These are phyloP conservation scores for Panicum miliaceum DNA, from an alignment of 176 grass and related monocot species.

Conservation along the genomic window DNA sequence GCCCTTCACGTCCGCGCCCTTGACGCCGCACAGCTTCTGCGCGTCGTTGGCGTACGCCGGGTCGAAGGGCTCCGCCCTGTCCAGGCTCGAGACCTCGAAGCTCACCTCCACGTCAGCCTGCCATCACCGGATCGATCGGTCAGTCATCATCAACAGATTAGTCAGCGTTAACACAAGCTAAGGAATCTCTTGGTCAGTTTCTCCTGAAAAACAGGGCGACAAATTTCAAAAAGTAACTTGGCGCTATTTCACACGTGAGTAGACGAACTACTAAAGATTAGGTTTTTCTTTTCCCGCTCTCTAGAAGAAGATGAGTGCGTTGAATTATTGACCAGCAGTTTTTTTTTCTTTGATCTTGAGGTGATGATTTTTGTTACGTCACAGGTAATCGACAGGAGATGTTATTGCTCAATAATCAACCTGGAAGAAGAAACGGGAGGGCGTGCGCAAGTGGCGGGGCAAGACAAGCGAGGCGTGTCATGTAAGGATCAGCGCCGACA, in stretches of 20 bases:
- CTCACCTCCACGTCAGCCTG: slow-evolving; percentile 75
- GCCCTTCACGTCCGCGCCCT: slow-evolving; percentile 61
- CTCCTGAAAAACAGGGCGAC: background rate
- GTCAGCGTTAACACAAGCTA: background rate
- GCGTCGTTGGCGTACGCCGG: slow-evolving; percentile 51
- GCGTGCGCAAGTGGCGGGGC: background rate
- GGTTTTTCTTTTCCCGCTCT: too few species aligned
- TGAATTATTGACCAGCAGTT: background rate
- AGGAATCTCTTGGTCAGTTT: background rate
- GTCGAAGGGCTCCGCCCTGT: slow-evolving; percentile 64
- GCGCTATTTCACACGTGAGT: background rate
- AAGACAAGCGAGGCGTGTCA: slow-evolving; percentile 19
- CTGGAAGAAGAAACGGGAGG: too few species aligned
- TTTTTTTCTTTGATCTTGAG: background rate
- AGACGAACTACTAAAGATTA: background rate
- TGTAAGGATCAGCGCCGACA: background rate
- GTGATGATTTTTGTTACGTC: background rate
- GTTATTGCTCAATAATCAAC: too few species aligned
- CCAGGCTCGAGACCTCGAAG: slow-evolving; percentile 57
- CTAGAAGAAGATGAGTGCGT: background rate
- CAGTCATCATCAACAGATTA: background rate
- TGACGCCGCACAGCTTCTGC: slow-evolving; percentile 50
- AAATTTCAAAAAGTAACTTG: background rate
- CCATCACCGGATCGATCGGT: background rate
- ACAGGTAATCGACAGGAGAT: background rate